Conservation (phyloP, 352 stramenopile species). For the Pythium sp. region DNA sequence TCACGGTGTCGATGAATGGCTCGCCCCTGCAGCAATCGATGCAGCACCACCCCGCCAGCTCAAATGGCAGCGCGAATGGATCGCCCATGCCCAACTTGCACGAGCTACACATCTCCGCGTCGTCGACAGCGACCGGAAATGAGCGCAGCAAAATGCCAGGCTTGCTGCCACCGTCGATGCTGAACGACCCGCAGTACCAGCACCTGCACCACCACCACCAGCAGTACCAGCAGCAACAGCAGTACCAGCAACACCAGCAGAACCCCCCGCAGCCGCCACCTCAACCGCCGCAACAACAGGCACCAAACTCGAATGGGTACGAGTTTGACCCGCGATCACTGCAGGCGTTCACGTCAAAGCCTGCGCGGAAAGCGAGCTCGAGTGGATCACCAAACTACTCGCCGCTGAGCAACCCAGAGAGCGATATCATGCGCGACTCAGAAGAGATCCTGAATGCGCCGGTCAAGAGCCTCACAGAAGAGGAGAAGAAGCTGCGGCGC, state of each 20-base stretch:
- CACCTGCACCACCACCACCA: conserved; percentile 23
- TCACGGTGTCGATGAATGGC: conserved; percentile 3
- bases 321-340: conserved; percentile 22
- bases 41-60: conserved; percentile 4
- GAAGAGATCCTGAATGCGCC: conserved; percentile 80
- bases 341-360: conserved; percentile 20
- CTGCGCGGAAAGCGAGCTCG: conserved; percentile 16
- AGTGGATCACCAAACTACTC: conserved; percentile 38
- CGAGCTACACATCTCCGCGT: conserved; percentile 21
- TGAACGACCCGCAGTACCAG: conserved; percentile 27
- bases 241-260: conserved; percentile 20
- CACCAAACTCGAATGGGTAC: conserved; percentile 9
- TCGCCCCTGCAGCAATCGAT: conserved; percentile 12
- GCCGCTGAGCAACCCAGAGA: conserved; percentile 39
- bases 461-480: conserved; percentile 77
- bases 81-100: conserved; percentile 14
- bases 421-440: conserved; percentile 46
- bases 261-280: conserved; percentile 18
- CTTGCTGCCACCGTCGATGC: conserved; percentile 25
- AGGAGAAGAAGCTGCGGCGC: conserved; percentile 80
- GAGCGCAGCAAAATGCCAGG: conserved; percentile 32
- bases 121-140: not conserved
- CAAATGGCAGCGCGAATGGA: not conserved
- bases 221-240: conserved; percentile 24
- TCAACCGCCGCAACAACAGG: not conserved